phyloP scores from a whole-genome alignment of 1,284 basidiomycete genomes.

The Ustilago cynodontis region DNA sequence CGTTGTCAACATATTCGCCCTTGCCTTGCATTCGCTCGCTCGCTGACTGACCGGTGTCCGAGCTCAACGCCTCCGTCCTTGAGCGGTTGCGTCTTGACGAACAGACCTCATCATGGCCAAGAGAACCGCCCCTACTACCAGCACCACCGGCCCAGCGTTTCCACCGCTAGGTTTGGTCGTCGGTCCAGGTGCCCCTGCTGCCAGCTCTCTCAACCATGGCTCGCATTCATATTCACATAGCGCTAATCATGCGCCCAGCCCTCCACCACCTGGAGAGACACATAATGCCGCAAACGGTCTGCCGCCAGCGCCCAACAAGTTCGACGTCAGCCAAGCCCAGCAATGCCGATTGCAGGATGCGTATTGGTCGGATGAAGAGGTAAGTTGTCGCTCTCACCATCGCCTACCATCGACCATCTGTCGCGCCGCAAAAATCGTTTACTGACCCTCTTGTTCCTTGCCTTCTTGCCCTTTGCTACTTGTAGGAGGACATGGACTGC shows the following conservation, averaged over 20 bases:
- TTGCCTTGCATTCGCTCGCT: constrained; percentile 7
- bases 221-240: constrained; percentile 31
- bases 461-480: too few relatives aligned
- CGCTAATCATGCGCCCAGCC: constrained; percentile 19
- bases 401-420: background rate
- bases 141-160: constrained; percentile 50
- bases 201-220: constrained; percentile 28
- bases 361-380: constrained; percentile 97
- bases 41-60: constrained; percentile 34
- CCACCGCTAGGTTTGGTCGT: constrained; percentile 58
- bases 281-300: constrained; percentile 44
- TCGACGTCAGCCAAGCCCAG: constrained; percentile 63
- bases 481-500: constrained; percentile 95
- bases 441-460: too few relatives aligned
- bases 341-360: constrained; percentile 86
- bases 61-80: constrained; percentile 25
- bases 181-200: constrained; percentile 46
- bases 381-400: constrained; percentile 28
- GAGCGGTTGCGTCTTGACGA: constrained; percentile 24
- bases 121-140: constrained; percentile 44
- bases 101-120: constrained; percentile 39
- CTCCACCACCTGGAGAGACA: constrained; percentile 22
- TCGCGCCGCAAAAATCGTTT: too few relatives aligned
- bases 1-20: constrained; percentile 25
- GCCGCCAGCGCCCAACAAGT: constrained; percentile 62